phyloP scores from a whole-genome alignment of 2,329 filamentous ascomycete genomes.

The Fusarium palustre region DNA sequence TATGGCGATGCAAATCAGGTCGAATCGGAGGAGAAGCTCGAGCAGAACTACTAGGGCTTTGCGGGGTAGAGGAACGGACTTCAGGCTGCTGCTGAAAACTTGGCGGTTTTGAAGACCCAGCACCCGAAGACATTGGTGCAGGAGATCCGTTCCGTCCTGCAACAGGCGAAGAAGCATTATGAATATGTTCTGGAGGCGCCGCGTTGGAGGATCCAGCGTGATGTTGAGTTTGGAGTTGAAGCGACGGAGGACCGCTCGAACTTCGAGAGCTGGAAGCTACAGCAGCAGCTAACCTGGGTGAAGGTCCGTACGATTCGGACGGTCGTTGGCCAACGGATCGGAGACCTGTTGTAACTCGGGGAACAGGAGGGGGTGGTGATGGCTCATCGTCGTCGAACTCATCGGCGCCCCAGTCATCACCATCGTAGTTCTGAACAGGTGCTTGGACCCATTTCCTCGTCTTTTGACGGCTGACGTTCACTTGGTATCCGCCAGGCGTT shows the following conservation, averaged over 20 bases:
- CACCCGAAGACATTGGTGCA: slow-evolving; percentile 28
- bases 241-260: slow-evolving; percentile 44
- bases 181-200: slow-evolving; percentile 24
- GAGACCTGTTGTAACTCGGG: slow-evolving; percentile 45
- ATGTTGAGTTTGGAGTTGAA: slow-evolving; percentile 45
- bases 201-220: slow-evolving; percentile 3
- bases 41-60: slow-evolving; percentile 39
- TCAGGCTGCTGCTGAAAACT: slow-evolving; percentile 39
- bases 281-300: slow-evolving; percentile 43
- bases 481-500: slow-evolving; percentile 69
- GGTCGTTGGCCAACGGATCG: slow-evolving; percentile 50
- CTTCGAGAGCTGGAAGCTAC: slow-evolving; percentile 44
- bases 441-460: slow-evolving; percentile 97
- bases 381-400: slow-evolving; percentile 70
- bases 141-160: slow-evolving; percentile 38
- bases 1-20: slow-evolving; percentile 81
- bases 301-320: slow-evolving; percentile 44
- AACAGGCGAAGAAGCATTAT: slow-evolving; percentile 28
- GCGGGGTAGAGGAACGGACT: slow-evolving; percentile 43
- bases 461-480: slow-evolving; percentile 89
- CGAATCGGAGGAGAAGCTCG: slow-evolving; percentile 74
- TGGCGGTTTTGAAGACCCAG: slow-evolving; percentile 30
- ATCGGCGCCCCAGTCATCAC: slow-evolving; percentile 90
- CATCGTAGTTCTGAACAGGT: slow-evolving; percentile 86
- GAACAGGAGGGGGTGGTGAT: slow-evolving; percentile 47